Evolutionary conservation across 1,284 basidiomycete species (phyloP).

Genomic region (Kwoniella shivajii): DNA sequence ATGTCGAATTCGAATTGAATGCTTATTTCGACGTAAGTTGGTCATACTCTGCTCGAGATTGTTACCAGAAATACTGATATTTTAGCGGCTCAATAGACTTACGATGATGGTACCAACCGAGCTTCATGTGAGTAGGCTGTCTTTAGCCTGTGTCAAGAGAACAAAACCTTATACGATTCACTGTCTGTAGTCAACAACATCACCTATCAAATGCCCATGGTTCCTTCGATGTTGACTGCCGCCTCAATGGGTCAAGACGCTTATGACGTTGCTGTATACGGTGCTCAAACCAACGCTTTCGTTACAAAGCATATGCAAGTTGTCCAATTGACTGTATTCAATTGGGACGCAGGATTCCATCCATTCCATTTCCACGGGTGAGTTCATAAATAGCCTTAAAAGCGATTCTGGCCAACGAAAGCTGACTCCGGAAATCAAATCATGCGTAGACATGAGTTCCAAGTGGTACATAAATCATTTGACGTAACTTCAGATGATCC

Average conservation of each 20-base stretch:
- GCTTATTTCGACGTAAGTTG: conserved; percentile 55
- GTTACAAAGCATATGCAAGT: conserved; percentile 74
- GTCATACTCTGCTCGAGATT: background rate
- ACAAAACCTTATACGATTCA: background rate
- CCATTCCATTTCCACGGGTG: conserved; percentile 57
- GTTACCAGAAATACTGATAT: background rate
- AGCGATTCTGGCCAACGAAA: too few relatives aligned
- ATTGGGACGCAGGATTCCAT: conserved; percentile 63
- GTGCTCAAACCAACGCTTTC: conserved; percentile 67
- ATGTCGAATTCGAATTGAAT: conserved; percentile 50
- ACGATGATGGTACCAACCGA: conserved; percentile 54
- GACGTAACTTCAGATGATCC: conserved; percentile 79
- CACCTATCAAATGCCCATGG: conserved; percentile 57
- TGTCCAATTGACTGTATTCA: conserved; percentile 78
- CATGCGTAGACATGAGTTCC: conserved; percentile 68
- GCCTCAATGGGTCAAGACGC: conserved; percentile 75
- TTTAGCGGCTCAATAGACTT: conserved; percentile 40
- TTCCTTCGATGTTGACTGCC: conserved; percentile 72
- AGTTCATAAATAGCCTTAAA: too few relatives aligned
- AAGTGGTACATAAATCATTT: conserved; percentile 70
- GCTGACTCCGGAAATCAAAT: too few relatives aligned
- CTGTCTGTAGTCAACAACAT: conserved; percentile 48
- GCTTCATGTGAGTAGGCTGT: conserved; percentile 40
- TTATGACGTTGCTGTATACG: conserved; percentile 69
- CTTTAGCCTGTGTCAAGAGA: background rate